Evolutionary conservation across 2,329 filamentous ascomycete species (phyloP), one percentile per base, ranked within the genome.

Genomic region (Hypoxylon sp.): DNA sequence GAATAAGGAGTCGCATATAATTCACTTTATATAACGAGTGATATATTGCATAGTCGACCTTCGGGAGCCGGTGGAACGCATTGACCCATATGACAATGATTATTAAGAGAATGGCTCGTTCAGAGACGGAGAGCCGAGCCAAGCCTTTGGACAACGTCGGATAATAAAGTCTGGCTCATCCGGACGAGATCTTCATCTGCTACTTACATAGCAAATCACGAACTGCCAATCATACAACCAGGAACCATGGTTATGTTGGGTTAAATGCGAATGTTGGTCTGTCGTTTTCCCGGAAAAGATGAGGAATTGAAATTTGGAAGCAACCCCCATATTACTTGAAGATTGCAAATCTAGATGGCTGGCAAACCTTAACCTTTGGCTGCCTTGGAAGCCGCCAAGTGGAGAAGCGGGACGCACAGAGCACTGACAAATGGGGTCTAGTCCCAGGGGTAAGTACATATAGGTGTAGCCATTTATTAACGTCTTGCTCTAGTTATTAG

Each of bases 191-290:
- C 47, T 48, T 26, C 58, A 51, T 57, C 57, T 50, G 63, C 35
- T 54, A 62, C 63, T 48, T 22, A 9, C 13, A 42, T 52, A 17
- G 57, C n/a, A 61, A 44, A 50, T 57, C 35, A 24, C 46, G n/a
- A 39, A 13, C 57, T 26, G 63, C 44, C 22, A 55, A 66, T 66
- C 63, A 66, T 60, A 66, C 63, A 66, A 6, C 31, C 14, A 33
- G 3, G 39, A 59, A 50, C 50, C 55, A 44, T 54, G 55, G 62
- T n/a, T 59, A 14, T 17, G 48, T 35, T 47, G 48, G 46, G 39
- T 53, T 61, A 44, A 42, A 47, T 58, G 37, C 26, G 26, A 55
- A 29, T 46, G 39, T 46, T 33, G 2, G 37, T 46, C 37, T 24
- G n/a, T 42, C 35, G 33, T 26, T n/a, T 33, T 13, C 3, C 14